A percentile compares a stretch with the other conserved stretches of the same genome.
These are phyloP conservation scores for Telopea speciosissima DNA, from an alignment of 177 flowering plant genomes.

Conservation along the genomic window DNA sequence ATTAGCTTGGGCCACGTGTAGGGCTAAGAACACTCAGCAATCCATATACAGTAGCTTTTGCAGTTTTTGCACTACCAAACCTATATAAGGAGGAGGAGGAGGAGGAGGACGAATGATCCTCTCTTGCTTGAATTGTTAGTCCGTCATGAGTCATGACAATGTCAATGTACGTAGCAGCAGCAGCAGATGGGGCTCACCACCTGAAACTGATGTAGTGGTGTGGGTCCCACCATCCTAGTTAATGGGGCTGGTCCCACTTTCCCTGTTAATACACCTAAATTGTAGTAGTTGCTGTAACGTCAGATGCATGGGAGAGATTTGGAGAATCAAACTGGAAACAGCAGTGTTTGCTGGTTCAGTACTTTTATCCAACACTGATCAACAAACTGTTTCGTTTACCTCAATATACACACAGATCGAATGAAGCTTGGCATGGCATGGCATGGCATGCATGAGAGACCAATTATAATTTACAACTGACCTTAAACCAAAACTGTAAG, in stretches of 20 bases:
- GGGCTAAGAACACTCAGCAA: background rate
- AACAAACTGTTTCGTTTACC: background rate
- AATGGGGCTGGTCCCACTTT: constrained; percentile 12
- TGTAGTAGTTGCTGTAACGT: constrained; percentile 1
- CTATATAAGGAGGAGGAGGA: constrained; percentile 25
- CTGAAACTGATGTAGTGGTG: constrained; percentile 53
- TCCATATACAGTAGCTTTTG: background rate
- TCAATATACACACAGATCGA: no score
- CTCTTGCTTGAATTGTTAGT: no score
- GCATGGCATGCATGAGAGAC: constrained; percentile 4
- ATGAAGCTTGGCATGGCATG: background rate
- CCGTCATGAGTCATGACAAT: constrained; percentile 58
- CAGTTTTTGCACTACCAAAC: constrained; percentile 3
- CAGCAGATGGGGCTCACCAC: constrained; percentile 41
- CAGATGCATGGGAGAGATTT: constrained; percentile 8
- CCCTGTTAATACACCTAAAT: constrained; percentile 11
- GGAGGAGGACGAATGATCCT: constrained; percentile 47
- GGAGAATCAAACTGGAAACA: background rate
- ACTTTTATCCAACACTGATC: no score
- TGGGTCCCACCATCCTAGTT: constrained; percentile 27
- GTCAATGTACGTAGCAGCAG: constrained; percentile 32
- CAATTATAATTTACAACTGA: constrained; percentile 15
- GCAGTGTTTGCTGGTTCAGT: background rate
- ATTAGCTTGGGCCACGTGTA: background rate
- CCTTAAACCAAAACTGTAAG: background rate